Percentiles rank a stretch among this genome's conserved stretches.
phyloP scores from a whole-genome alignment of 208 protist genomes.

The Phytomonas sp. region DNA sequence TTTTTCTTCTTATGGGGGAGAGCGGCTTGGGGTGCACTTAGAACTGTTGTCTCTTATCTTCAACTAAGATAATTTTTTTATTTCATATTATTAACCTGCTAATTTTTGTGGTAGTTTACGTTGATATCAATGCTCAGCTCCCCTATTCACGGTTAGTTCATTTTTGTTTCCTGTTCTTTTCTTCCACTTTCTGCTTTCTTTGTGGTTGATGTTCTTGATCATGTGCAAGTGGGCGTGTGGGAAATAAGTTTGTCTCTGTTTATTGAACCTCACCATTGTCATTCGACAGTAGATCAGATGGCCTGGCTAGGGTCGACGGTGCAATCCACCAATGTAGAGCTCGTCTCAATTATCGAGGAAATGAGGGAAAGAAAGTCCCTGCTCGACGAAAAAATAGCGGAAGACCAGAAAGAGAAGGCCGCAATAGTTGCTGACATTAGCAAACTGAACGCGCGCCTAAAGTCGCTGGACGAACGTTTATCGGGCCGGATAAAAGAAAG shows the following conservation, averaged over 20 bases:
- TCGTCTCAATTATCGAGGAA: slow-evolving; percentile 86
- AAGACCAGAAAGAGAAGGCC: slow-evolving; percentile 62
- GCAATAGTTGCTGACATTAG: slow-evolving; percentile 45
- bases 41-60: slow-evolving; percentile 2
- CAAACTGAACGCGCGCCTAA: slow-evolving; percentile 33
- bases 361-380: slow-evolving; percentile 68
- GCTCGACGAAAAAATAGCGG: slow-evolving; percentile 59
- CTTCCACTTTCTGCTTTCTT: not conserved
- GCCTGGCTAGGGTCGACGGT: slow-evolving; percentile 75
- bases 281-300: slow-evolving; percentile 27
- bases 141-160: slow-evolving; percentile 1
- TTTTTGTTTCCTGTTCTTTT: slow-evolving; percentile 5
- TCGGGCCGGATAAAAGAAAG: slow-evolving; percentile 38
- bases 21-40: not conserved
- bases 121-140: slow-evolving; percentile 1
- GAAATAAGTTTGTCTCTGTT: not conserved
- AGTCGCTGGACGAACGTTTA: slow-evolving; percentile 45
- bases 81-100: slow-evolving; percentile 4
- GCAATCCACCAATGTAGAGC: slow-evolving; percentile 77
- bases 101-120: not conserved
- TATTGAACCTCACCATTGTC: slow-evolving; percentile 7
- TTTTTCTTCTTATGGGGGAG: not conserved
- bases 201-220: not conserved
- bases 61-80: not conserved
- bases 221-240: not conserved